Base-by-base conservation (phyloP, 1,284 basidiomycete genomes). In the Ganoderma lingzhi region DNA sequence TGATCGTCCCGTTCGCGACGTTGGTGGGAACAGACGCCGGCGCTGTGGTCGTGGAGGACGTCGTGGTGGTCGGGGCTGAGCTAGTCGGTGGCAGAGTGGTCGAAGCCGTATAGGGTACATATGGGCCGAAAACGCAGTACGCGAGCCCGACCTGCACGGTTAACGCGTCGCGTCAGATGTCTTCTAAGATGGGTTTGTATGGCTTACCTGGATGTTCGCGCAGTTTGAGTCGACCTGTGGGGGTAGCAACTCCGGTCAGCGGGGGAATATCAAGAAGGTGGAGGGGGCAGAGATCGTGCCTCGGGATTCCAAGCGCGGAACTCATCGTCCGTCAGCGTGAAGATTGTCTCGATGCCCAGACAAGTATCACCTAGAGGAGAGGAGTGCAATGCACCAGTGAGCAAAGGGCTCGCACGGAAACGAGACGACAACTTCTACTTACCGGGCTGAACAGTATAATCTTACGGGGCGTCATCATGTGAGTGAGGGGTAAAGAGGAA, bases 1-100 rank as follows among this genome's bases (percentile, higher is more conserved):
- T 48, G 45, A 48, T 48, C 45, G 45, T 48, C 19, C 45, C 45
- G 45, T 48, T 48, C 45, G 45, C 45, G 45, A 48, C n/a, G n/a
- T 48, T 48, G n/a, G 45, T 48, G 6, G 45, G 45, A 2, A n/a
- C 45, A 8, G n/a, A n/a, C 6, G 8, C n/a, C 10, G 45, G 12
- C 19, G 45, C 10, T 10, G 45, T 23, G n/a, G n/a, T 48, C 45
- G 45, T 48, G 8, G 45, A 6, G 45, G 45, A 23, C 8, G 45
- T 48, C n/a, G 45, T 48, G n/a, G 45, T 48, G 19, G 45, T 48
- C 3, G 45, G 45, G 4, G 45, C 45, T 23, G n/a, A 23, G n/a
- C 45, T 48, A 8, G 45, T 48, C n/a, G 45, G 45, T 2, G 45
- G 45, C 19, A 48, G n/a, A n/a, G 45, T 48, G 8, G 45, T 48